Evolutionary conservation across 176 grass and related monocot genomes (phyloP), one percentile per base, ranked within the genome.

Genomic region (Dendrocalamus sinicus): DNA sequence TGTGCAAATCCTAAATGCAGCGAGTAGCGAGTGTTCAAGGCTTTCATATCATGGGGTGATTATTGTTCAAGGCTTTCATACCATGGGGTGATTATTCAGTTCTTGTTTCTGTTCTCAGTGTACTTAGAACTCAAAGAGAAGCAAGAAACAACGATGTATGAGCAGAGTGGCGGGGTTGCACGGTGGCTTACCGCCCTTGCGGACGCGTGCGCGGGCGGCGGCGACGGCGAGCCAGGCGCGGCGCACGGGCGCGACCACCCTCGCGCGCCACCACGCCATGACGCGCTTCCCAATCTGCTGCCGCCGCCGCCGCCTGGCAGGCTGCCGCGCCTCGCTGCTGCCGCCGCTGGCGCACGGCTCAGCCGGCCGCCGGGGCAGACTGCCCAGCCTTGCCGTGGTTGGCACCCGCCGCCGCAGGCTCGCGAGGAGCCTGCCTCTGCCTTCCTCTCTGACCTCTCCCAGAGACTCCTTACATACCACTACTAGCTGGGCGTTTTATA

Each of bases 261-360:
- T 89, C 5, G 89, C 68, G 40, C 88, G 90, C 93, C 96, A 96
- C 96, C 96, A 96, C 72, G 96, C 90, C 96, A 99, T 99, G 58
- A 92, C 88, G 69, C 87, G 77, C 39, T 78, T 78, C 26, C 86
- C 86, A 58, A 91, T 91, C 85, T 76, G 81, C 70, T 41, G 73
- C 5, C 5, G 83, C n/a, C n/a, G n/a, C 75, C 17, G 46, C 72
- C 12, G 17, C 19, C 12, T 37, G 1, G 12, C 37, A 5, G 64
- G 72, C 23, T 48, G 78, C 57, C 58, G 59, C 6, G 67, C 37
- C 45, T 64, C 54, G 0, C 50, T 44, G 23, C 6, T 39, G 1
- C 40, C 57, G 26, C 6, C 53, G 73, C 65, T 30, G 75, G 14
- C 45, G 63, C 50, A 86, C 28, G 66, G 48, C 58, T 83, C 84